phyloP scores from a whole-genome alignment of 2,329 filamentous ascomycete species.

The Metarhizium brunneum region DNA sequence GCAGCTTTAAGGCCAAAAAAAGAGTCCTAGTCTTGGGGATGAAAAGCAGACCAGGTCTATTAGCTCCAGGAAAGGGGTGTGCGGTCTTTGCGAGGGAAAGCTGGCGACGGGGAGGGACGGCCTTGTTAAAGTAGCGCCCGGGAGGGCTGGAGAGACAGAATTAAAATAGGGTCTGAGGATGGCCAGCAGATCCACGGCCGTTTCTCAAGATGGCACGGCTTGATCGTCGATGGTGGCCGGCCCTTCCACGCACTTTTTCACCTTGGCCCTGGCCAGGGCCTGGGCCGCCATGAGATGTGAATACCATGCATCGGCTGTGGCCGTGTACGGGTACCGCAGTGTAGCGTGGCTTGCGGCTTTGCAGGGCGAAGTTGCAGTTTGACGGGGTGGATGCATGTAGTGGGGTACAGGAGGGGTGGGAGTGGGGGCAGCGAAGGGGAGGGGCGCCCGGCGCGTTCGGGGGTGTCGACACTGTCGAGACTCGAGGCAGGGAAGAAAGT shows the following conservation, averaged over 20 bases:
- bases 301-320: conserved; percentile 9
- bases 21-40: neutral
- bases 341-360: conserved; percentile 1
- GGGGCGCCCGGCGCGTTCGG: neutral
- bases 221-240: conserved; percentile 8
- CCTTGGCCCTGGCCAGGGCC: neutral
- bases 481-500: neutral
- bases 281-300: neutral
- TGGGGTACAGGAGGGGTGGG: neutral
- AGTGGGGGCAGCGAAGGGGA: neutral
- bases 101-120: neutral
- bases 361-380: conserved; percentile 5
- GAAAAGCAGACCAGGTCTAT: neutral
- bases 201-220: conserved; percentile 2
- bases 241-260: neutral
- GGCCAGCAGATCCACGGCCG: conserved; percentile 4
- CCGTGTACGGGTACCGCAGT: conserved; percentile 5
- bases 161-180: conserved; percentile 5
- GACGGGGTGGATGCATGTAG: neutral
- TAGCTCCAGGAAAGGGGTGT: neutral
- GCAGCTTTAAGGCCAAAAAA: neutral
- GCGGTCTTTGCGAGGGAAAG: neutral
- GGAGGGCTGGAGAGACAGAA: conserved; percentile 1
- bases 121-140: conserved; percentile 6
- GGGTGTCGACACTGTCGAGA: too few relatives aligned